Base-by-base conservation (phyloP, 2,329 filamentous ascomycete genomes). In the Lomentospora prolificans region DNA sequence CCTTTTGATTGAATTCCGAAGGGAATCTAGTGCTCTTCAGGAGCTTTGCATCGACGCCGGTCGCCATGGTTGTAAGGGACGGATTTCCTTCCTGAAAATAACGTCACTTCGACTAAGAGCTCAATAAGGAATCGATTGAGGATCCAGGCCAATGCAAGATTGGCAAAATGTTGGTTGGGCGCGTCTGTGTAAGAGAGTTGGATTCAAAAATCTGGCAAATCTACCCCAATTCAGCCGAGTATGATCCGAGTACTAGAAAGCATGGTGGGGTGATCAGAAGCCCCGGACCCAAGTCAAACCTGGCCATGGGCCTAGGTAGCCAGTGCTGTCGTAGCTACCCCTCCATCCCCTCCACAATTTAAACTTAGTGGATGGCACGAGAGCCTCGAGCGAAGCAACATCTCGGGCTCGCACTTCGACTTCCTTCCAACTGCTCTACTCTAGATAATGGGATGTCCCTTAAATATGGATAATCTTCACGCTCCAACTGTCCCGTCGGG, bases 21-120 rank as follows among this genome's bases (percentile, higher is more conserved):
- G 94, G 94, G 61, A 96, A 97, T 67, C 95, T 96, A 56, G 91
- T 97, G 70, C 86, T 85, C 78, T 86, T 89, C 57, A 96, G 75
- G 64, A 95, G 81, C 76, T 95, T 95, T 61, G 88, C 86, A 71
- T 96, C 92, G 59, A 94, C 89, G 61, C 84, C 87, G 55, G 86
- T 85, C 63, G 89, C 86, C 89, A 94, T 94, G 61, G 60, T 75
- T 65, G 62, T 57, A n/a, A 28, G 7, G 30, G 30, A 33, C 6
- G 30, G 30, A 33, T 33, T 10, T 57, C 31, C 17, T 48, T 22
- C 14, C 44, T 22, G 22, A 10, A 17, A 46, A 17, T 12, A 31
- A 50, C 17, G 41, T 46, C 41, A 50, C 10, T 50, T 55, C 30
- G 25, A 55, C 33, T 22, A 30, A 48, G 22, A n/a, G 22, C 44